Conservation (phyloP, 2,329 filamentous ascomycete species). For the Botrytis fragariae region DNA sequence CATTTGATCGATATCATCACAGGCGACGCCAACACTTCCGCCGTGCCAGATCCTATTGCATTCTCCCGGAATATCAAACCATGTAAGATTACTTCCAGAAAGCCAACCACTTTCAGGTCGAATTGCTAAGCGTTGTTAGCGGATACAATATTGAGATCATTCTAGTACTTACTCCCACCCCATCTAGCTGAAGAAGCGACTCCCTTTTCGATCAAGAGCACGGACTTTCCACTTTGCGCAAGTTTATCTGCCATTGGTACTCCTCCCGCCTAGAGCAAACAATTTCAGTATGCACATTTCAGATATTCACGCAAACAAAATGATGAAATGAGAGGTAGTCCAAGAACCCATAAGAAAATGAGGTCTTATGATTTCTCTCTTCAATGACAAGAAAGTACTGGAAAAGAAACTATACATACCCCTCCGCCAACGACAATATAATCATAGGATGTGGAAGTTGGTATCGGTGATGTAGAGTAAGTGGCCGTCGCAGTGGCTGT, state of each 20-base stretch:
- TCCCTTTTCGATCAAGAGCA: slow-evolving; percentile 61
- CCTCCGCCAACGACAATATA: slow-evolving; percentile 56
- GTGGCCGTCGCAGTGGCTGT: slow-evolving; percentile 46
- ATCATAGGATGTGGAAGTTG: slow-evolving; percentile 49
- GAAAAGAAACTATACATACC: slow-evolving; percentile 1
- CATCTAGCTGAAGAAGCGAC: slow-evolving; percentile 63
- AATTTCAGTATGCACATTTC: background rate
- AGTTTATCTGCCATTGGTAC: slow-evolving; percentile 56
- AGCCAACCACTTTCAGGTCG: slow-evolving; percentile 53
- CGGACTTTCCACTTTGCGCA: slow-evolving; percentile 61
- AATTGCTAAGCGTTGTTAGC: slow-evolving; percentile 26
- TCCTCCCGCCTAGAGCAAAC: slow-evolving; percentile 43
- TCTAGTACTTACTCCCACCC: slow-evolving; percentile 47
- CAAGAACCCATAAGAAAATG: background rate
- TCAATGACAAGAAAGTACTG: background rate
- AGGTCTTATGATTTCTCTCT: background rate
- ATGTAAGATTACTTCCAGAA: slow-evolving; percentile 59
- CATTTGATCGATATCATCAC: slow-evolving; percentile 70
- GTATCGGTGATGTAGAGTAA: slow-evolving; percentile 47
- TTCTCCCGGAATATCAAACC: slow-evolving; percentile 69
- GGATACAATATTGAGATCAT: background rate
- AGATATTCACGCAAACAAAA: background rate
- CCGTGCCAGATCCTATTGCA: slow-evolving; percentile 61
- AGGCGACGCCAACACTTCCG: slow-evolving; percentile 49
- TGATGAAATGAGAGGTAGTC: background rate